phyloP scores from a whole-genome alignment of 2,329 filamentous ascomycete species.

The Stemphylium lycopersici region DNA sequence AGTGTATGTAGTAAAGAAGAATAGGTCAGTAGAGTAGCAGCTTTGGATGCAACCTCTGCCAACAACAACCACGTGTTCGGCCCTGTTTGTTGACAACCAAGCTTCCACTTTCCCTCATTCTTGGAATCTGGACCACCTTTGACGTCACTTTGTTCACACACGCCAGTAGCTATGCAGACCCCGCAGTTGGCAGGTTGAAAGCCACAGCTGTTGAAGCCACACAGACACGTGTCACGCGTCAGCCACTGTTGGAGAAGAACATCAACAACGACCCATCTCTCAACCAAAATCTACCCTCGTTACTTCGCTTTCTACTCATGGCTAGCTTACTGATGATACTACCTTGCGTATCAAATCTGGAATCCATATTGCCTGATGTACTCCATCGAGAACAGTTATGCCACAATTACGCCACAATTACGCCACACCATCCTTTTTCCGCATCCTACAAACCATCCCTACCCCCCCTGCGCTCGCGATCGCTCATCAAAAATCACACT shows the following conservation, averaged over 20 bases:
- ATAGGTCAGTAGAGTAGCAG: neutral
- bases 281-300: neutral
- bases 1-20: neutral
- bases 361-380: neutral
- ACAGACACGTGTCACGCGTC: neutral
- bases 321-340: too few relatives aligned
- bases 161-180: neutral
- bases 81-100: conserved; percentile 1
- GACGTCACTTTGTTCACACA: conserved; percentile 3
- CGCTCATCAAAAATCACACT: neutral
- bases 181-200: conserved; percentile 6
- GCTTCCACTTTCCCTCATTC: neutral
- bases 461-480: neutral
- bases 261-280: too few relatives aligned
- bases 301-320: too few relatives aligned
- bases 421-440: conserved; percentile 1
- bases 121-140: neutral
- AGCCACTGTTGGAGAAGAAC: neutral
- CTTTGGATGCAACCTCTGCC: neutral
- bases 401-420: neutral
- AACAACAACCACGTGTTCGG: conserved; percentile 2
- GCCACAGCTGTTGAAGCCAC: conserved; percentile 5
- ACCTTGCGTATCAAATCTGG: neutral
- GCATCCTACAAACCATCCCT: neutral
- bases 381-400: neutral